Evolutionary conservation across 345 rosid species (phyloP).

Genomic region (Kandelia obovata): DNA sequence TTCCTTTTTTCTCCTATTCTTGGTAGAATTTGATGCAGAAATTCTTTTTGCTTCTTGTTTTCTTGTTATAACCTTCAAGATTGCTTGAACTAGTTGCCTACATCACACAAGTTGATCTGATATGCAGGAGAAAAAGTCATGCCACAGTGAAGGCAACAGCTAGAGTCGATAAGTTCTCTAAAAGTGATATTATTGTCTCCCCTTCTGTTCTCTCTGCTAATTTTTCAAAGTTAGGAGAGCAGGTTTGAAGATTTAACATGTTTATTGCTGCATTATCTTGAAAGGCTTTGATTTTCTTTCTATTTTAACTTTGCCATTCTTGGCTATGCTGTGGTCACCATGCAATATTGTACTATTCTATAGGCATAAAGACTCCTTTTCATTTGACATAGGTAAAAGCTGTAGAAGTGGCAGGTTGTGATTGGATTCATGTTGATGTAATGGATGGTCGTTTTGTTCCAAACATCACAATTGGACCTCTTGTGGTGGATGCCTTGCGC

Average conservation of each 20-base stretch:
- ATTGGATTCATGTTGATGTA: conserved; percentile 95
- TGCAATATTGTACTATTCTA: conserved; percentile 2
- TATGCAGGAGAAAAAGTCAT: conserved; percentile 41
- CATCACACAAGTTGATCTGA: background rate
- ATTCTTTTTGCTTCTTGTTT: no score
- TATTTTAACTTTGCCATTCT: background rate
- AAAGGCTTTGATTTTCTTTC: conserved; percentile 21
- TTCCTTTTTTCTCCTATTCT: no score
- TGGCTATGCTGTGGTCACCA: conserved; percentile 15
- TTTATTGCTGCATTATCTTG: conserved; percentile 1
- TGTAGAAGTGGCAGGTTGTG: conserved; percentile 84
- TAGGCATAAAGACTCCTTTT: conserved; percentile 18
- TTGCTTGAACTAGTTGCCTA: background rate
- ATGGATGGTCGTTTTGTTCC: conserved; percentile 99
- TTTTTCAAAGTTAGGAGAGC: conserved; percentile 87
- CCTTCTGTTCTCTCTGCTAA: conserved; percentile 96
- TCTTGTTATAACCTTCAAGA: background rate
- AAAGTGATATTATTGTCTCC: conserved; percentile 81
- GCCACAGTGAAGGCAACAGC: conserved; percentile 68
- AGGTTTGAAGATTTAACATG: conserved; percentile 38
- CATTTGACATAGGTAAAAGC: conserved; percentile 67
- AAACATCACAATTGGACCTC: conserved; percentile 93
- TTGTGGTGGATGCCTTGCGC: conserved; percentile 87
- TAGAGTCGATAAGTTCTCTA: conserved; percentile 92
- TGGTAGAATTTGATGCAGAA: no score